These are phyloP conservation scores for Mycena capillaripes DNA, from an alignment of 768 basidiomycete species.

Conservation along the genomic window DNA sequence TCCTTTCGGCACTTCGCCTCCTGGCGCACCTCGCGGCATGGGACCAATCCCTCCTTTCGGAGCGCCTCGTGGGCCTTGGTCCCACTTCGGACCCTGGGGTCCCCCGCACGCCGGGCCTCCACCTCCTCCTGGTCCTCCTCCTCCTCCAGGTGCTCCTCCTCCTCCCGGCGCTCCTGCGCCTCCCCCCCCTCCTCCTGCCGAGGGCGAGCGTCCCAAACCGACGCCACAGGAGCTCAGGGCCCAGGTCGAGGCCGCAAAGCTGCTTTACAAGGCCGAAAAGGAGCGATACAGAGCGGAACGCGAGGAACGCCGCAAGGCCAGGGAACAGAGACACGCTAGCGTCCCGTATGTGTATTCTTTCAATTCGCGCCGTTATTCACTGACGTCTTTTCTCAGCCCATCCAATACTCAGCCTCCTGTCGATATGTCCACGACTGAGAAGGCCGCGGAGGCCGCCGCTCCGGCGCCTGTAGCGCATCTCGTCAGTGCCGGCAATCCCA, in stretches of 20 bases:
- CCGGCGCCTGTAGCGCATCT: conserved; percentile 55
- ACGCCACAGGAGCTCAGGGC: conserved; percentile 56
- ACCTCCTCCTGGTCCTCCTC: conserved; percentile 33
- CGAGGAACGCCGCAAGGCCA: conserved; percentile 60
- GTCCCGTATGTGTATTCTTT: conserved; percentile 25
- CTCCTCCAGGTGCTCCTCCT: conserved; percentile 34
- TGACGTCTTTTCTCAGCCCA: background rate
- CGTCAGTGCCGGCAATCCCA: conserved; percentile 66
- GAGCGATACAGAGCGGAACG: conserved; percentile 75
- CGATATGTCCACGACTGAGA: conserved; percentile 17
- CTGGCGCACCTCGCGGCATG: conserved; percentile 12
- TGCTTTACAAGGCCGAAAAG: conserved; percentile 76
- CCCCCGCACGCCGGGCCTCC: conserved; percentile 10
- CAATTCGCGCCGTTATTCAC: conserved; percentile 21
- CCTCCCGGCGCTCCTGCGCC: conserved; percentile 28
- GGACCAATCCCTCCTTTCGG: background rate
- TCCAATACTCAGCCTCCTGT: conserved; percentile 14
- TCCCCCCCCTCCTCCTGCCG: conserved; percentile 32
- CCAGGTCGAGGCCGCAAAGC: conserved; percentile 76
- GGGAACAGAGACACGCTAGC: conserved; percentile 40
- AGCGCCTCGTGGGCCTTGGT: background rate
- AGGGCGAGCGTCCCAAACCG: conserved; percentile 39
- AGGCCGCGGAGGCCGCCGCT: conserved; percentile 30
- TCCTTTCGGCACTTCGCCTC: conserved; percentile 9
- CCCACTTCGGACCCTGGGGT: background rate